Base-by-base conservation (phyloP, 169 alveolate species). In the Theileria parva region DNA sequence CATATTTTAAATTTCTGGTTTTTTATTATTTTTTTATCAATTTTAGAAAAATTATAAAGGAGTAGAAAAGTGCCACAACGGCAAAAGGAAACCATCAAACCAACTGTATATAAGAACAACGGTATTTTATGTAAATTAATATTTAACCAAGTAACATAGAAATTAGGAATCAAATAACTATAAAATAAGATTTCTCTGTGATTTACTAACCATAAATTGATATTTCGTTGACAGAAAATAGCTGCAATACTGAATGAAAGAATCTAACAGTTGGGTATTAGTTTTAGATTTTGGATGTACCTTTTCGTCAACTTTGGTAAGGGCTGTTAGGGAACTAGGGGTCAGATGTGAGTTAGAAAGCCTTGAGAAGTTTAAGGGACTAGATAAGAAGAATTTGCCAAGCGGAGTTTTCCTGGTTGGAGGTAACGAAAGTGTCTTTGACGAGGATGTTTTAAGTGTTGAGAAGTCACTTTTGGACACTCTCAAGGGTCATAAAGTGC, bases 361-460 rank as follows among this genome's bases (percentile, higher is more conserved):
- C 44, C 59, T 73, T 25, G 86, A 81, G 65, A 69, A 77, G 55
- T 88, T 86, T 11, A 51, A 86, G 53, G 88, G 87, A 15, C 78
- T 74, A 37, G 79, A 81, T 7, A 19, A 61, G 25, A 70, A 70
- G 48, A 28, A 81, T 50, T 55, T 83, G n/a, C 87, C 92, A 37
- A 83, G 79, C 21, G 94, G 93, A 25, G 94, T 90, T 23, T 77
- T 90, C 9, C 72, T 90, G 23, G 78, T 90, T 32, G 94, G 94
- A 28, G 93, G 94, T 6, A 85, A 91, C 13, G 79, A 87, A 44
- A 85, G 92, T 7, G 89, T 87, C 7, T 66, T 9, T 19, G 93
- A 87, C 74, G 55, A 70, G 39, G 86, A 81, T 32, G 86, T 87
- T 12, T 78, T 87, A 37, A 79, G 67, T 51, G 32, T 90, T 28